Evolutionary conservation across 108 stramenopile genomes (phyloP).

Genomic region (Stephanodiscus triporus): DNA sequence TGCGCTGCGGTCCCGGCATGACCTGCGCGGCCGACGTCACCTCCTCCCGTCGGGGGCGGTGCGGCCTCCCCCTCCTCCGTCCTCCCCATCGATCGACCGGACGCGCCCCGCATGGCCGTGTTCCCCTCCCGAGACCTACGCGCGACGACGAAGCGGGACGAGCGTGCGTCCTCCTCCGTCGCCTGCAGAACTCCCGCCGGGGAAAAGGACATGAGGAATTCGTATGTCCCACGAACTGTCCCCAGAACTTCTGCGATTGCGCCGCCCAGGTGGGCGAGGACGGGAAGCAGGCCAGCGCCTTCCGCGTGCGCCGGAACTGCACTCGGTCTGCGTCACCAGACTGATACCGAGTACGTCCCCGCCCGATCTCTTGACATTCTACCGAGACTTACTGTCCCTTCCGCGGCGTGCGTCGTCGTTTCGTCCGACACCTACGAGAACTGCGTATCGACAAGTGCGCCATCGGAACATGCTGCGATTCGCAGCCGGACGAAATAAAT

Average conservation of each 20-base stretch:
- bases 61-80: background rate
- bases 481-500: constrained; percentile 9
- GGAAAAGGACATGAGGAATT: background rate
- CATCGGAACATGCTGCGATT: constrained; percentile 38
- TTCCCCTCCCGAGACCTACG: constrained; percentile 7
- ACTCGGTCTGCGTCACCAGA: constrained; percentile 18
- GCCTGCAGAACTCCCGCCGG: constrained; percentile 24
- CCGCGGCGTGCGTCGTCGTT: constrained; percentile 30
- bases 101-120: constrained; percentile 1
- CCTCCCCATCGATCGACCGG: constrained; percentile 6
- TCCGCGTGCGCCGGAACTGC: constrained; percentile 31
- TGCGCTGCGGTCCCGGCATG: constrained; percentile 23
- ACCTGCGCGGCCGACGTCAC: constrained; percentile 20
- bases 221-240: constrained; percentile 37
- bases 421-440: constrained; percentile 13
- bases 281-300: constrained; percentile 24
- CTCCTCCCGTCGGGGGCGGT: constrained; percentile 33
- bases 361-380: constrained; percentile 25
- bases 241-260: constrained; percentile 46
- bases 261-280: constrained; percentile 1
- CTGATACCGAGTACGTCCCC: constrained; percentile 23
- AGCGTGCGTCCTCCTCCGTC: constrained; percentile 6
- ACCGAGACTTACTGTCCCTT: constrained; percentile 45
- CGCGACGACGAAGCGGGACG: background rate
- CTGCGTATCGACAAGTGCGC: constrained; percentile 31